phyloP scores from a whole-genome alignment of 441 rosid genomes.

The Aquilaria agallochum region DNA sequence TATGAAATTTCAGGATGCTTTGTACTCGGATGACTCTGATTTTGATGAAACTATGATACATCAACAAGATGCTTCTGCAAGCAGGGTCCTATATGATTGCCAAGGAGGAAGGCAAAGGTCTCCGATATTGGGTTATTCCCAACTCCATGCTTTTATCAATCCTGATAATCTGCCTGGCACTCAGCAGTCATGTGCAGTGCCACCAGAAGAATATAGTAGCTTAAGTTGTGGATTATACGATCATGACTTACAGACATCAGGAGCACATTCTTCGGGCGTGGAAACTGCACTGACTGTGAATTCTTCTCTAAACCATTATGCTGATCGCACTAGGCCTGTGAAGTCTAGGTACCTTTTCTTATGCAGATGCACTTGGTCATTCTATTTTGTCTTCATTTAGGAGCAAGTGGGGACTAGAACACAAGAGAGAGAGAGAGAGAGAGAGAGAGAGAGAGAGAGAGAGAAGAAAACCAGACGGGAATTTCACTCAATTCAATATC shows the following conservation, averaged over 20 bases:
- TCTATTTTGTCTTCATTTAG: too few relatives aligned
- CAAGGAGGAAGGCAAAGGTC: constrained; percentile 58
- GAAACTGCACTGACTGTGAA: constrained; percentile 26
- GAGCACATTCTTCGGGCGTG: constrained; percentile 16
- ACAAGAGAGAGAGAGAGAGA: too few relatives aligned
- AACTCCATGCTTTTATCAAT: constrained; percentile 23
- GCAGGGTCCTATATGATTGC: constrained; percentile 41
- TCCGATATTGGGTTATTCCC: constrained; percentile 32
- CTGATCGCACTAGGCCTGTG: too few relatives aligned
- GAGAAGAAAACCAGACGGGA: too few relatives aligned
- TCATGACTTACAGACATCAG: constrained; percentile 24
- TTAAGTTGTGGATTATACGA: constrained; percentile 22
- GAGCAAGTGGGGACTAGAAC: too few relatives aligned
- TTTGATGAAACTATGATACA: constrained; percentile 66
- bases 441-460: too few relatives aligned
- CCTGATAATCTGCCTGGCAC: constrained; percentile 20
- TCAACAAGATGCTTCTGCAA: constrained; percentile 58
- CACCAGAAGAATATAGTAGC: constrained; percentile 23
- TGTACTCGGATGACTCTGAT: constrained; percentile 47
- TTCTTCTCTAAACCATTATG: constrained; percentile 11
- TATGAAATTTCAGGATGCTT: constrained; percentile 34
- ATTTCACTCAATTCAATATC: too few relatives aligned
- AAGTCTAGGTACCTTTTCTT: too few relatives aligned
- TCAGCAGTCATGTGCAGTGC: constrained; percentile 15
- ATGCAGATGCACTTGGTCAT: too few relatives aligned